Base-by-base conservation (phyloP, 495 filamentous ascomycete genomes). In the Aspergillus nanangensis region DNA sequence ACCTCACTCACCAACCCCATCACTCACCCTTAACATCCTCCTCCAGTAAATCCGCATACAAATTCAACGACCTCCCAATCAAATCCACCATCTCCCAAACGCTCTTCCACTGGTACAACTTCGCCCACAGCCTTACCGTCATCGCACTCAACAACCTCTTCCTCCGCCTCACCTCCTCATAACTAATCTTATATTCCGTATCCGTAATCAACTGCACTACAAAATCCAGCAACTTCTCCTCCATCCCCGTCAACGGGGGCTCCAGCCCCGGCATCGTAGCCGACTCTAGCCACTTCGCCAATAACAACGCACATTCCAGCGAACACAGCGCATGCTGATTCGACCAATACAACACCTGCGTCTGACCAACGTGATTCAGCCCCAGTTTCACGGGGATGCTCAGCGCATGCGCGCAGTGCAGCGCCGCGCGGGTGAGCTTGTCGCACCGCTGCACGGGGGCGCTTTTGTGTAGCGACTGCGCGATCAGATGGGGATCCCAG, bases 241-340 rank as follows among this genome's bases (percentile, higher is more conserved):
- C 83, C 38, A 86, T 81, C 35, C 69, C 59, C 1, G 78, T 70
- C 20, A 76, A 40, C 3, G 47, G 49, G 0, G 70, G 61, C 5
- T 60, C 46, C 3, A 64, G 67, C 23, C 63, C 38, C 0, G 54
- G 49, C 0, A 65, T 59, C 4, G 68, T 69, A 1, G 72, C 60
- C 2, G 60, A 65, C 24, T 75, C 66, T 0, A 78, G 67, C 75
- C 75, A 78, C 44, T 77, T 77, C 23, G 69, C 69, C 9, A 88
- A 62, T 1, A 88, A 70, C 8, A 86, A 77, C 11, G 83, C 84
- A 47, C 83, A 88, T 58, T 88, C 84, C 0, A 87, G 69, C 31
- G 83, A 84, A 51, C 78, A 83, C 5, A 88, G 56, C 1, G 79
- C 80, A 51, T 88, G 81, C 49, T 88, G 83, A 51, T 86, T 83